Evolutionary conservation across 164 flowering plant species (phyloP), one percentile per base, ranked within the genome.

Genomic region (Paratinospora sagittata): DNA sequence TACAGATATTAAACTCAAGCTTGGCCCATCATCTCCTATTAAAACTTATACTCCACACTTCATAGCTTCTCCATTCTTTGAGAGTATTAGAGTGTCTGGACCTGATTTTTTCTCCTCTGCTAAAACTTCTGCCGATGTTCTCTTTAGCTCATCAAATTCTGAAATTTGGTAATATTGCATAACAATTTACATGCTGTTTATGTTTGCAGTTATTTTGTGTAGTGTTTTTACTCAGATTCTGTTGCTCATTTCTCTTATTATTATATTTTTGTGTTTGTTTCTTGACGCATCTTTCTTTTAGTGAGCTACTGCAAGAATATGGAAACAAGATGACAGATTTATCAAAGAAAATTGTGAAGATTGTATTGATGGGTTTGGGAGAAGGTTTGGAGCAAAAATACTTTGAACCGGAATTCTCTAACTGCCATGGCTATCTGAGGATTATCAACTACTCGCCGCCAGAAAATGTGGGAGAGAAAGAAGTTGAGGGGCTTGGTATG

Each of bases 41-140:
- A 88, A 82, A 66, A 83, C 88, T 2, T 91, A 93, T 73, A 93
- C 97, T 37, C 97, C 98, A 26, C 96, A 79, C 75, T 90, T 90
- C 81, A 91, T 93, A 62, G 98, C 95, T 49, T 93, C 98, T 17
- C 98, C 98, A 27, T 91, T 81, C 79, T 93, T 82, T 68, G 98
- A 91, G 68, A 85, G 92, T 78, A 77, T 93, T 23, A 73, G 85
- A 11, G 90, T 93, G n/a, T 84, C 86, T 39, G 98, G 98, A 19
- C 96, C 97, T 9, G 87, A 91, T 70, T 91, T 89, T 78, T 84
- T 73, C 72, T 76, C 80, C 69, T 90, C 97, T 67, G 93, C 91
- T 5, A 78, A 87, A 81, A 80, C 78, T 77, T 91, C 98, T 62
- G 77, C 84, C 0, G 81, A 82, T 55, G 76, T 70, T 8, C 85